Conservation (phyloP, 305 asterid genomes). For the Fraxinus latifolia region DNA sequence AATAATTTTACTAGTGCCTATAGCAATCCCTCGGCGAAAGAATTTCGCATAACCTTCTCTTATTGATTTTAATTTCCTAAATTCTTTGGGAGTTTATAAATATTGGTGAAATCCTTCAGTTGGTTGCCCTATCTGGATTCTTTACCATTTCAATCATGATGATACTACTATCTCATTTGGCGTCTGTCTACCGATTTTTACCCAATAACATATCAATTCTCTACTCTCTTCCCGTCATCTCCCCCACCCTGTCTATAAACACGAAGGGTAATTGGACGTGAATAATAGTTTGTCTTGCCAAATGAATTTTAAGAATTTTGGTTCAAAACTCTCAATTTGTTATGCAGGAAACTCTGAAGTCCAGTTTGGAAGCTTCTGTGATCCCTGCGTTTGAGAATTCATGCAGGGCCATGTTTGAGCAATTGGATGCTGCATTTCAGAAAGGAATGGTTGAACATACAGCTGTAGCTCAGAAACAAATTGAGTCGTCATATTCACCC, state of each 20-base stretch:
- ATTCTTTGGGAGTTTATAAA: background rate
- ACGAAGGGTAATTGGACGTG: background rate
- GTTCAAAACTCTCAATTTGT: slow-evolving; percentile 18
- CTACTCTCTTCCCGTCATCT: background rate
- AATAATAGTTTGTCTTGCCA: background rate
- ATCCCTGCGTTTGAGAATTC: slow-evolving; percentile 89
- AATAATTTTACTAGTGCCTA: background rate
- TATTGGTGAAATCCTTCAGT: background rate
- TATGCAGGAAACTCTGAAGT: slow-evolving; percentile 73
- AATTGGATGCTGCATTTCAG: slow-evolving; percentile 75
- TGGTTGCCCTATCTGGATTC: background rate
- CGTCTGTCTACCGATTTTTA: background rate
- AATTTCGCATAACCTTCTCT: background rate
- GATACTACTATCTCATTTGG: background rate
- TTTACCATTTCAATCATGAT: background rate
- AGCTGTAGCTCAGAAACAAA: slow-evolving; percentile 64
- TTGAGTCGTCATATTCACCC: slow-evolving; percentile 77
- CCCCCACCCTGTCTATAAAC: background rate
- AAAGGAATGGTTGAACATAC: slow-evolving; percentile 87
- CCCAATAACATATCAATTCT: background rate
- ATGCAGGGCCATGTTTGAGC: slow-evolving; percentile 86
- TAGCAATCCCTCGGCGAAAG: background rate
- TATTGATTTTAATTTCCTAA: background rate
- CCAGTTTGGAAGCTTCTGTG: slow-evolving; percentile 71
- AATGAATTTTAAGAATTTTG: background rate